Evolutionary conservation across 2,329 filamentous ascomycete species (phyloP).

Genomic region (Sordariomycetes sp.): DNA sequence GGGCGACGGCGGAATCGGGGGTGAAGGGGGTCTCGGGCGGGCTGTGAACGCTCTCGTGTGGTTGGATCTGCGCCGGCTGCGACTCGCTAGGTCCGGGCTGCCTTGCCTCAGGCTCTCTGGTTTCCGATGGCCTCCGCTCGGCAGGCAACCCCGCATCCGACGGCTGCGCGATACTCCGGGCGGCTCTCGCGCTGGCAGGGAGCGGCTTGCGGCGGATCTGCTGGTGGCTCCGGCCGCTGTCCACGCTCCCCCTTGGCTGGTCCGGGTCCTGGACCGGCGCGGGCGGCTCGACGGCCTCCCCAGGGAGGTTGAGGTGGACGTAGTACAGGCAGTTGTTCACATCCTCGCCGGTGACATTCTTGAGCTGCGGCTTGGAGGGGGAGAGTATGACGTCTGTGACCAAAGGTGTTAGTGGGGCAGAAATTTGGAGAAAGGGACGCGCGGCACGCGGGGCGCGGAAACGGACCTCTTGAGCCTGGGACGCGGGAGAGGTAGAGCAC

Average conservation of each 20-base stretch:
- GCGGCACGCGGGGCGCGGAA: not conserved
- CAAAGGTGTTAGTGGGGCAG: conserved; percentile 6
- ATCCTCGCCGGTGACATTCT: conserved; percentile 81
- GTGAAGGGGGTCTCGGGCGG: not conserved
- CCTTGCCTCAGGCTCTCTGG: not conserved
- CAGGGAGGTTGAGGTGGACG: conserved; percentile 45
- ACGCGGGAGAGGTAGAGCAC: conserved; percentile 89
- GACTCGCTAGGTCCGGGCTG: not conserved
- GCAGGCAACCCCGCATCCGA: conserved; percentile 2
- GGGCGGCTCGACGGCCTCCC: conserved; percentile 8
- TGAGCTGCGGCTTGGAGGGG: conserved; percentile 76
- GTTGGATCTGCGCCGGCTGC: not conserved
- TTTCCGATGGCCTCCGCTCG: not conserved
- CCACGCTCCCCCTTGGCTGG: conserved; percentile 30
- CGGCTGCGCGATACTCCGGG: conserved; percentile 2
- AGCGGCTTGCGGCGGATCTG: conserved; percentile 43
- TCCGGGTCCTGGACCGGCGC: conserved; percentile 10
- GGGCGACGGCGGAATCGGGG: not conserved
- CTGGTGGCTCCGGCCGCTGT: conserved; percentile 27
- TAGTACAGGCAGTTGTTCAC: conserved; percentile 86
- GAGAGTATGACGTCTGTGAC: conserved; percentile 77
- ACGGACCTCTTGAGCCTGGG: conserved; percentile 74
- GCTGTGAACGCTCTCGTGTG: not conserved
- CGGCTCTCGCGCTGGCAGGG: conserved; percentile 20
- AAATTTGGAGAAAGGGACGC: conserved; percentile 7